A percentile compares a stretch with the other conserved stretches of the same genome.
These are phyloP conservation scores for Ceratocystis lukuohia DNA, from an alignment of 2,329 filamentous ascomycete species.

Conservation along the genomic window DNA sequence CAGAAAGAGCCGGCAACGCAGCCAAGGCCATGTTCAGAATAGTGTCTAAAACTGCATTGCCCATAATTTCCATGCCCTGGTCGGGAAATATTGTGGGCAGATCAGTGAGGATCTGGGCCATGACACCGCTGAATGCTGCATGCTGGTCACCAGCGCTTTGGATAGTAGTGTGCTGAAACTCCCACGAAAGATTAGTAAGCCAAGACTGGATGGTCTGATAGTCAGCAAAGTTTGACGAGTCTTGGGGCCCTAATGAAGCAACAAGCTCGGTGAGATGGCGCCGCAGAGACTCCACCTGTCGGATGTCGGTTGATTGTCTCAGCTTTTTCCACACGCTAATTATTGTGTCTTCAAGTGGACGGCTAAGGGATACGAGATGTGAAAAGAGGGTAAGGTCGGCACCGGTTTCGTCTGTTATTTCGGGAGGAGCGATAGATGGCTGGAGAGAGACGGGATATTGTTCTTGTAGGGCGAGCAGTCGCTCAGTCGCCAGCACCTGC, in stretches of 20 bases:
- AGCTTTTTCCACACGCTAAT: constrained; percentile 43
- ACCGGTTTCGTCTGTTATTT: constrained; percentile 17
- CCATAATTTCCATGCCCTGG: constrained; percentile 60
- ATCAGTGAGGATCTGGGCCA: constrained; percentile 36
- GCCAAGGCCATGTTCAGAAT: constrained; percentile 57
- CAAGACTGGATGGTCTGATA: constrained; percentile 49
- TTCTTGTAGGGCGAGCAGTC: constrained; percentile 61
- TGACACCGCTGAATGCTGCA: constrained; percentile 16
- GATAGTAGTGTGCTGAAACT: constrained; percentile 25
- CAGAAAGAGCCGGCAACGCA: constrained; percentile 35
- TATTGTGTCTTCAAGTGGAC: constrained; percentile 39
- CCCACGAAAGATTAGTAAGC: constrained; percentile 47
- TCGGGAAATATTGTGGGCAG: constrained; percentile 61
- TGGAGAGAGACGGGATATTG: constrained; percentile 57
- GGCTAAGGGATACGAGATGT: constrained; percentile 51
- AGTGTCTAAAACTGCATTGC: constrained; percentile 53
- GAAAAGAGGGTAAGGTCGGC: constrained; percentile 15
- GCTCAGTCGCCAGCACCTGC: constrained; percentile 58
- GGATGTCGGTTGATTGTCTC: constrained; percentile 49
- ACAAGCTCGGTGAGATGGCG: constrained; percentile 15
- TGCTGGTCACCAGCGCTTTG: constrained; percentile 15
- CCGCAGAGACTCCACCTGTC: constrained; percentile 47
- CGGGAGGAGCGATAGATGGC: constrained; percentile 42
- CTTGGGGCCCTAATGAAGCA: constrained; percentile 25
- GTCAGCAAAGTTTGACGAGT: constrained; percentile 29